phyloP scores from a whole-genome alignment of 2,329 filamentous ascomycete genomes.

The Ceratocystis diversiconidia region DNA sequence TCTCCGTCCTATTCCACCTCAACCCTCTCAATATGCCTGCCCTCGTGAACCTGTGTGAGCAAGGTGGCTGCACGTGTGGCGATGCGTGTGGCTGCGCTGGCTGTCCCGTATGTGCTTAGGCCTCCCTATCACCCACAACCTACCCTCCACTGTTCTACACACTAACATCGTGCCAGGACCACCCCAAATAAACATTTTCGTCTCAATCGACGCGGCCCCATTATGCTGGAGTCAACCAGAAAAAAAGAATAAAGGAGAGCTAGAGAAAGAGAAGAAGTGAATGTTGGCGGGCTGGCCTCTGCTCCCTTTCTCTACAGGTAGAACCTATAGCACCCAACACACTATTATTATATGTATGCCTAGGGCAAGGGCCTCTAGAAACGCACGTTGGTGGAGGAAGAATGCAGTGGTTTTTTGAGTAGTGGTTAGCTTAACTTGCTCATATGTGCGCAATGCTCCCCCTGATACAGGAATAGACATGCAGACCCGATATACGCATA shows the following conservation, averaged over 20 bases:
- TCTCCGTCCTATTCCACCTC: background rate
- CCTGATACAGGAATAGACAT: background rate
- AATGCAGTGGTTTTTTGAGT: background rate
- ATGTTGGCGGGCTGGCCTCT: too few species aligned
- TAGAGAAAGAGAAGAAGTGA: too few species aligned
- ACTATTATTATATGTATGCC: too few species aligned
- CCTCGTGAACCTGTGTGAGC: constrained; percentile 30
- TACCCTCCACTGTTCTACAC: background rate
- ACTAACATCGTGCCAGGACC: background rate
- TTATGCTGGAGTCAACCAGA: background rate
- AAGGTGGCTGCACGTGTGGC: constrained; percentile 31
- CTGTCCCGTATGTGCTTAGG: constrained; percentile 30
- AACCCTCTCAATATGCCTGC: constrained; percentile 27
- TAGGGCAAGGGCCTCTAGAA: too few species aligned
- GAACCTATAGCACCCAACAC: too few species aligned
- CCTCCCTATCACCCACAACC: background rate
- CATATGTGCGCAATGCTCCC: constrained; percentile 3
- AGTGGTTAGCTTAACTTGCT: constrained; percentile 6
- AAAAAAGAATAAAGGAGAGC: too few species aligned
- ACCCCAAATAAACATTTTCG: background rate
- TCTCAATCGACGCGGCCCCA: background rate
- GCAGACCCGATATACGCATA: background rate
- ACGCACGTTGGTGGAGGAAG: background rate
- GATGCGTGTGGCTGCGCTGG: constrained; percentile 29
- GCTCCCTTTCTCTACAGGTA: too few species aligned